phyloP scores from a whole-genome alignment of 2,329 filamentous ascomycete genomes.

The Colletotrichum viniferum region DNA sequence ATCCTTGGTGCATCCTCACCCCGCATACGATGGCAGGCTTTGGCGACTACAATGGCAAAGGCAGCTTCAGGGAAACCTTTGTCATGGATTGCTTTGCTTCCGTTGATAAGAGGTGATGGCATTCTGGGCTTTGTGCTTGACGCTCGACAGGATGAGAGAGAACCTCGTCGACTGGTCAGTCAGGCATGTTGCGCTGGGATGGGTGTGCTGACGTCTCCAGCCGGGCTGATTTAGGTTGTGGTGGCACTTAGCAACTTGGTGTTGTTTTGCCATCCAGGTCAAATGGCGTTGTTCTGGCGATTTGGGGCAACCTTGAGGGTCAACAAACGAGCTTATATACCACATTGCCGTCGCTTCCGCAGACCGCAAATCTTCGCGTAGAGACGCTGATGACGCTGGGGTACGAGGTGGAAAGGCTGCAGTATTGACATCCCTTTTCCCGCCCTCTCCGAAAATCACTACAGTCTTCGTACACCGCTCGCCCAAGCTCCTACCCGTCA shows the following conservation, averaged over 20 bases:
- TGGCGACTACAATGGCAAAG: slow-evolving; percentile 7
- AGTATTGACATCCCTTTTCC: background rate
- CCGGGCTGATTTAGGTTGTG: background rate
- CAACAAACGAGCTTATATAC: background rate
- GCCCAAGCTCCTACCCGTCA: background rate
- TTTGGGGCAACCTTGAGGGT: background rate
- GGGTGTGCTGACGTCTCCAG: too few relatives aligned
- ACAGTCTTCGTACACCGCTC: background rate
- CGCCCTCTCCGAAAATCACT: background rate
- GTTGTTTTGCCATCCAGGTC: background rate
- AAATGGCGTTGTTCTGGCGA: background rate
- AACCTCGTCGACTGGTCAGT: too few relatives aligned
- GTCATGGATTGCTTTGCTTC: background rate
- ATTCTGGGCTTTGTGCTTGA: too few relatives aligned
- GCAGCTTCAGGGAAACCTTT: background rate
- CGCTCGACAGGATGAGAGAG: too few relatives aligned
- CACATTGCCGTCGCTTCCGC: background rate
- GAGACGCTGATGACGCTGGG: background rate
- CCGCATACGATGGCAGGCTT: background rate
- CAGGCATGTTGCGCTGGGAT: too few relatives aligned
- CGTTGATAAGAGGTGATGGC: background rate
- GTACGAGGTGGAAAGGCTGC: background rate
- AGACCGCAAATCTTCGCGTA: background rate
- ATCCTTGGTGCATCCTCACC: background rate
- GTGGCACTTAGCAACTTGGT: background rate